phyloP scores from a whole-genome alignment of 306 rosid genomes.

The Cicer bijugum region DNA sequence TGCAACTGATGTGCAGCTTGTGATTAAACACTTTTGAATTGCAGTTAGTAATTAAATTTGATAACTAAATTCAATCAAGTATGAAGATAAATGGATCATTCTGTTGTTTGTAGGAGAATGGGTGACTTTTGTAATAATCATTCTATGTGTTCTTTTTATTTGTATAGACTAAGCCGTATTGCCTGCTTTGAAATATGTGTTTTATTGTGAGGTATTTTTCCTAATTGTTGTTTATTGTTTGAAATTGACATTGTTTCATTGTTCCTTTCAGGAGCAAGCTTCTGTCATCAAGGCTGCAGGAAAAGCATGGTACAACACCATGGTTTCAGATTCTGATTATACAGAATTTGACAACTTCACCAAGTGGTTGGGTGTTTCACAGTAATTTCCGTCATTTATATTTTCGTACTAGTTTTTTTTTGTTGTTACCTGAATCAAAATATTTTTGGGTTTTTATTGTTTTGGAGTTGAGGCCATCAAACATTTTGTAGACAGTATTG shows the following conservation, averaged over 20 bases:
- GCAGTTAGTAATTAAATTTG: background rate
- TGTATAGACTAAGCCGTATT: background rate
- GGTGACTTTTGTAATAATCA: background rate
- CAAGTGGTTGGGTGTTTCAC: constrained; percentile 69
- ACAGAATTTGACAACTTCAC: constrained; percentile 77
- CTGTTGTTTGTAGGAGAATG: background rate
- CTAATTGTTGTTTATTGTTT: background rate
- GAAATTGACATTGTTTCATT: background rate
- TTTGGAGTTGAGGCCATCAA: background rate
- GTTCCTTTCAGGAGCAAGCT: constrained; percentile 67
- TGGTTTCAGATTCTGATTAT: constrained; percentile 86
- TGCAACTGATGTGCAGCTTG: background rate
- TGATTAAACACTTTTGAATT: background rate
- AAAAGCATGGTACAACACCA: constrained; percentile 76
- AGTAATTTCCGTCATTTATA: constrained; percentile 17
- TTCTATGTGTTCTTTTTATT: background rate
- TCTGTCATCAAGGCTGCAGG: constrained; percentile 71
- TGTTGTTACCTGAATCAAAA: background rate
- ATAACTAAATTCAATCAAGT: background rate
- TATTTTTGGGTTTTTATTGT: background rate
- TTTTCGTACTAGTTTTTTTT: background rate
- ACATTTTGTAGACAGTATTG: background rate
- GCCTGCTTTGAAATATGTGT: no score
- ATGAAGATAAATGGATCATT: background rate
- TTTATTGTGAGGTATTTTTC: background rate